Evolutionary conservation across 352 stramenopile genomes (phyloP).

Genomic region (Phytophthora multivora): DNA sequence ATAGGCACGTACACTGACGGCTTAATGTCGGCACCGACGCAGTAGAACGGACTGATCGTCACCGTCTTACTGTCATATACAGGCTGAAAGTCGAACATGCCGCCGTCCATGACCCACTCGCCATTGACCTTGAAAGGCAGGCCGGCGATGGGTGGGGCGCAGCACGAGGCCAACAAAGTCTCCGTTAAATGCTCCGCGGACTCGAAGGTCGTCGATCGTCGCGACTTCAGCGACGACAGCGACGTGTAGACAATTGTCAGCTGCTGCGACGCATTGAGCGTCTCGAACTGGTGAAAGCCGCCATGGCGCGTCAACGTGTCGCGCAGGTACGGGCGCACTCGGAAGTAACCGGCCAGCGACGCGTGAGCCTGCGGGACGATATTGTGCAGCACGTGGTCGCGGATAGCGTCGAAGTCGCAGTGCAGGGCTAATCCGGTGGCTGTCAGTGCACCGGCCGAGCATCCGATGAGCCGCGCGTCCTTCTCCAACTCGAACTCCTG

Average conservation of each 20-base stretch:
- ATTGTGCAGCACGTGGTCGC: slow-evolving; percentile 60
- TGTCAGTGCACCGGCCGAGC: slow-evolving; percentile 75
- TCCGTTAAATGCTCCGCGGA: slow-evolving; percentile 66
- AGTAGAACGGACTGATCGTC: slow-evolving; percentile 88
- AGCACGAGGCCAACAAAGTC: slow-evolving; percentile 81
- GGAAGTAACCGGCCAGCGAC: slow-evolving; percentile 59
- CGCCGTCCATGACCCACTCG: slow-evolving; percentile 89
- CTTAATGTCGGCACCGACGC: slow-evolving; percentile 88
- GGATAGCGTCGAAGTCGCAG: slow-evolving; percentile 79
- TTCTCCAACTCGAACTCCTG: slow-evolving; percentile 74
- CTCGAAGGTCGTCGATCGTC: slow-evolving; percentile 68
- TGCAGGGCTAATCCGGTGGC: slow-evolving; percentile 70
- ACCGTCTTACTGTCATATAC: slow-evolving; percentile 74
- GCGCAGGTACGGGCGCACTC: slow-evolving; percentile 68
- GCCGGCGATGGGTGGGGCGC: slow-evolving; percentile 75
- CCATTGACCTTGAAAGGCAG: slow-evolving; percentile 83
- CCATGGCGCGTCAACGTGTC: slow-evolving; percentile 47
- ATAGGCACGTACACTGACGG: slow-evolving; percentile 89
- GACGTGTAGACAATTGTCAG: slow-evolving; percentile 79
- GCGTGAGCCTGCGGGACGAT: slow-evolving; percentile 61
- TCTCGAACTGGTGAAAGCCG: slow-evolving; percentile 46
- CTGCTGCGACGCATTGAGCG: slow-evolving; percentile 52
- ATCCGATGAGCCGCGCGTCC: slow-evolving; percentile 70
- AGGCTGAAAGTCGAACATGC: slow-evolving; percentile 84
- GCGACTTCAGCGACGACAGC: slow-evolving; percentile 70